Evolutionary conservation across 2,329 filamentous ascomycete species (phyloP), one percentile per base, ranked within the genome.

Genomic region (Arthrobotrys conoides): DNA sequence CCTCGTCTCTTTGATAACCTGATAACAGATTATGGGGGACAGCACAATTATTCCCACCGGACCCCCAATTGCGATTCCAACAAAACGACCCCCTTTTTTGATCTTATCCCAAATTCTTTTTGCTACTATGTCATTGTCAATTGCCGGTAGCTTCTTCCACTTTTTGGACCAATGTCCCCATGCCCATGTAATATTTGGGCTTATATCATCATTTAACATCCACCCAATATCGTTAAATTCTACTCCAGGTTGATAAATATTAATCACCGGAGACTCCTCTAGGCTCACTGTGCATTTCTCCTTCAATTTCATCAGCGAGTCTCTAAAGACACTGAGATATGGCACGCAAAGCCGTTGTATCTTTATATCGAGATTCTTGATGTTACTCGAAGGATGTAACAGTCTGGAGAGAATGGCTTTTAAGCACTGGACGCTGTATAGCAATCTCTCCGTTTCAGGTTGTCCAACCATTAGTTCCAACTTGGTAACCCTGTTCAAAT

Each of bases 401-500:
- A 72, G 16, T n/a, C 10, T 16, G 27, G 66, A 22, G 1, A 72
- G 8, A 5, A 72, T 66, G 5, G 48, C 48, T 24, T 66, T 72
- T 0, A 72, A 9, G 12, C 69, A 72, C 18, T 66, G n/a, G 8
- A 72, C 4, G 9, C 38, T 66, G 41, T 57, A 66, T 24, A 59
- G 10, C 5, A 66, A 16, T 9, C 69, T 48, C 27, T 66, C 49
- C 18, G 36, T 41, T 53, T 66, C 64, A 12, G 38, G 49, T 33
- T 66, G 55, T n/a, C 61, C 69, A 6, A 72, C 2, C 0, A 48
- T n/a, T n/a, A 72, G 38, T 20, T 55, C 59, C 24, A 72, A 51
- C 6, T 20, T 46, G 24, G n/a, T 22, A 5, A 73, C 44, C 24
- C 30, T 49, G 12, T 38, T 8, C 1, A 73, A 59, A 61, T 67